These are phyloP conservation scores for Russula olivacea DNA, from an alignment of 768 basidiomycete genomes.

Conservation along the genomic window DNA sequence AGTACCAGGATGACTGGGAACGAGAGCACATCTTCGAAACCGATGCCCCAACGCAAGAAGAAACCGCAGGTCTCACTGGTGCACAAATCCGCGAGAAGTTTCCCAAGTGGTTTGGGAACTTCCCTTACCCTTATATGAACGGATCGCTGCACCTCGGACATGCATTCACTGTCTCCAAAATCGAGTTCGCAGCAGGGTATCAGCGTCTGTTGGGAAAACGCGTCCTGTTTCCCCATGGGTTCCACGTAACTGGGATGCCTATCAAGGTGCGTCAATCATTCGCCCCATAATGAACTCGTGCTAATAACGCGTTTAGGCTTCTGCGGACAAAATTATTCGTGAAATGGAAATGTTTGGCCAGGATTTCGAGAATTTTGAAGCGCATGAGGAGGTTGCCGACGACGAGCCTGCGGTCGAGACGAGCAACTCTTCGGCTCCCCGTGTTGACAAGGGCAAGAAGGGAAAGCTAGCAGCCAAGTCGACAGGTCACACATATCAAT, in stretches of 20 bases:
- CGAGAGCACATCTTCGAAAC: conserved; percentile 76
- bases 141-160: conserved; percentile 95
- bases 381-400: conserved; percentile 42
- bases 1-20: conserved; percentile 80
- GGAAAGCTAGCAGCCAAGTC: conserved; percentile 91
- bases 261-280: conserved; percentile 72
- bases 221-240: conserved; percentile 93
- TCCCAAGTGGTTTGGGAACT: conserved; percentile 98
- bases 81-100: conserved; percentile 65
- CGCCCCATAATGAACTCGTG: background rate
- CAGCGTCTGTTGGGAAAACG: conserved; percentile 93
- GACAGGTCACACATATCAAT: conserved; percentile 92
- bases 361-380: conserved; percentile 70
- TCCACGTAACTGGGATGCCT: conserved; percentile 98
- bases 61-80: conserved; percentile 56
- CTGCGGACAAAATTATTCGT: conserved; percentile 95
- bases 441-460: conserved; percentile 84
- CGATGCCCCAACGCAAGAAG: conserved; percentile 66
- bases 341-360: conserved; percentile 95
- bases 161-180: conserved; percentile 96
- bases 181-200: conserved; percentile 94
- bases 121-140: conserved; percentile 98
- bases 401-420: conserved; percentile 39
- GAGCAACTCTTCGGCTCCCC: conserved; percentile 37
- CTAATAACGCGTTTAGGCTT: conserved; percentile 50